Base-by-base conservation (phyloP, 805 yeast genomes). In the Candida corydali region DNA sequence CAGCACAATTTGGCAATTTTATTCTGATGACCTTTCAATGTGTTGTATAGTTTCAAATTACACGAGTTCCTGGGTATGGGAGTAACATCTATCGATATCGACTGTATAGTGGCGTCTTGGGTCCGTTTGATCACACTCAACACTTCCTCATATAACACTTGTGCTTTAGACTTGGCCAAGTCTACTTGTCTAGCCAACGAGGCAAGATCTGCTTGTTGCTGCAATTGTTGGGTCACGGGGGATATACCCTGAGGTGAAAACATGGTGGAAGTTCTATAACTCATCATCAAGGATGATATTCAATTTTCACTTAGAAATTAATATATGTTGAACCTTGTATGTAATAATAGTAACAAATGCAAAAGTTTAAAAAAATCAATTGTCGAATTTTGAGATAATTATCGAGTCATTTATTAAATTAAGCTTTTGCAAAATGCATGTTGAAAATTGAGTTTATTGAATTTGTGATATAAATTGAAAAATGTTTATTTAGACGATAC, bases 1-100 rank as follows among this genome's bases (percentile, higher is more conserved):
- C 96, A 85, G 36, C 76, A 66, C 39, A 84, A 63, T 40, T 78
- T 76, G 7, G 80, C 71, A 15, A 88, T 73, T 52, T 88, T 87
- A 52, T 79, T 82, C 45, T 75, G 75, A 54, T 89, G 96, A 1
- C 87, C 87, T 36, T 55, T 62, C 27, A 78, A 55, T 1, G 73
- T 63, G 37, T 55, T 51, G 42, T 60, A 61, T 17, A 63, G 54
- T 36, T 53, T 58, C 25, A 68, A 55, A 33, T 46, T 45, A 17
- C 50, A 39, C 6, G 49, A 50, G 27, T 49, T 49, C 12, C 42
- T 36, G 1, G 66, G 64, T 15, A 67, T 51, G 1, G 63, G 49
- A 5, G 66, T 53, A 0, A 73, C 47, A 3, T 38, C 49, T 18
- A 29, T 43, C 32, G 63, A 67, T 39, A 71, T 65, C 40, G 70